Percentiles rank a stretch among this genome's conserved stretches.
Conservation (phyloP, 1,284 basidiomycete genomes). For the Microbotryomycetes sp. region DNA sequence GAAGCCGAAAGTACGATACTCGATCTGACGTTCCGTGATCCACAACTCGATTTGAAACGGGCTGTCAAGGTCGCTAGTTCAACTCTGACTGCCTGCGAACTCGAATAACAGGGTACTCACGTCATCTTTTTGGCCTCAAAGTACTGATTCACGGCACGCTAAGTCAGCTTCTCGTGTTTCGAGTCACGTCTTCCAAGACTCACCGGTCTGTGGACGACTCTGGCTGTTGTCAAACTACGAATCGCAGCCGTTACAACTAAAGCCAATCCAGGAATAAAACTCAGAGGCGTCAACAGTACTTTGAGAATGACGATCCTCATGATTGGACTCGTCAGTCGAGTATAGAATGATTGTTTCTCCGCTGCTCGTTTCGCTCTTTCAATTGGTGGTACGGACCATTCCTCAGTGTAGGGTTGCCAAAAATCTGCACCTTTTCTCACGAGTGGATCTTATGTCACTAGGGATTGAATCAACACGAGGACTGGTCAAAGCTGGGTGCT, state of each 20-base stretch:
- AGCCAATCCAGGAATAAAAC: conserved; percentile 37
- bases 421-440: conserved; percentile 17
- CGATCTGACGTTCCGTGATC: conserved; percentile 36
- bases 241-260: conserved; percentile 34
- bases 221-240: conserved; percentile 27
- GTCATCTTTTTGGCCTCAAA: conserved; percentile 38
- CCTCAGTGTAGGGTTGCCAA: conserved; percentile 38
- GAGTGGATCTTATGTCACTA: too few relatives aligned
- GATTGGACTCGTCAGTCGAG: conserved; percentile 31
- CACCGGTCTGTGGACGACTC: conserved; percentile 29
- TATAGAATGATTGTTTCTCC: conserved; percentile 34
- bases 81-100: too few relatives aligned
- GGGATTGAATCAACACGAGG: background rate
- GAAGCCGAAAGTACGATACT: conserved; percentile 38
- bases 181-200: background rate
- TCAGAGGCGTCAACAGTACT: conserved; percentile 38
- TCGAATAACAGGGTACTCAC: background rate
- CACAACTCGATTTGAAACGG: conserved; percentile 35
- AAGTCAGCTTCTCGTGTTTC: background rate
- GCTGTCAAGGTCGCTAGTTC: background rate
- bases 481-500: background rate
- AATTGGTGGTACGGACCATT: conserved; percentile 38
- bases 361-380: conserved; percentile 33
- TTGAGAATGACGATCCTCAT: conserved; percentile 34
- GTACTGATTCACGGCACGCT: conserved; percentile 13